Evolutionary conservation across 2,329 filamentous ascomycete species (phyloP).

Genomic region (Fusarium sterilihyphosum): DNA sequence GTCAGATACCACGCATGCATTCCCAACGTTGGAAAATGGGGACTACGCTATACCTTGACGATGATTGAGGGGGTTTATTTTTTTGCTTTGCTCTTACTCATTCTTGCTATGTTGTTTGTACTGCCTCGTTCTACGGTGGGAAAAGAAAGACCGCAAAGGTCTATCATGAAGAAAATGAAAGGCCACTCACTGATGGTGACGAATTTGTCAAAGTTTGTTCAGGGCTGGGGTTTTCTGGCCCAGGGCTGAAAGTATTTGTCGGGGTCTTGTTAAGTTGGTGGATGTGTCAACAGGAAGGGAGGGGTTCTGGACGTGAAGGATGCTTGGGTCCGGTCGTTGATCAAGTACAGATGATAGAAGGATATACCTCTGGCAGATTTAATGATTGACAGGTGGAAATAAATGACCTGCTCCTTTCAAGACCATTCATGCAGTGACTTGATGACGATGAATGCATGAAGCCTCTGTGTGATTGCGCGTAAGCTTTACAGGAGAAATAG

Average conservation of each 20-base stretch:
- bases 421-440: not conserved
- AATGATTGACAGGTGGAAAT: slow-evolving; percentile 4
- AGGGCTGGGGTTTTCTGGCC: not conserved
- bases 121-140: not conserved
- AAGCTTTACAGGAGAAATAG: not conserved
- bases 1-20: slow-evolving; percentile 44
- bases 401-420: not conserved
- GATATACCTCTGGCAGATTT: slow-evolving; percentile 29
- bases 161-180: slow-evolving; percentile 4
- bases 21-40: slow-evolving; percentile 1
- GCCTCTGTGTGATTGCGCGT: not conserved
- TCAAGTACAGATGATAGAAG: slow-evolving; percentile 1
- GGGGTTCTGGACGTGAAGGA: not conserved
- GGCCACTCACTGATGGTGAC: not conserved
- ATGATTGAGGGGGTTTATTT: slow-evolving; percentile 2
- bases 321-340: not conserved
- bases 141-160: not conserved
- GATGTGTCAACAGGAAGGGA: not conserved
- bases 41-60: not conserved
- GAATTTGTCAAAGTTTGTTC: not conserved
- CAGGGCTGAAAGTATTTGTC: not conserved
- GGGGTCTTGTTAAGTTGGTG: slow-evolving; percentile 4
- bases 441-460: not conserved
- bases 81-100: slow-evolving; percentile 8
- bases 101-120: slow-evolving; percentile 15